Evolutionary conservation across 495 filamentous ascomycete species (phyloP), one percentile per base, ranked within the genome.

Genomic region (Zalerion maritima): DNA sequence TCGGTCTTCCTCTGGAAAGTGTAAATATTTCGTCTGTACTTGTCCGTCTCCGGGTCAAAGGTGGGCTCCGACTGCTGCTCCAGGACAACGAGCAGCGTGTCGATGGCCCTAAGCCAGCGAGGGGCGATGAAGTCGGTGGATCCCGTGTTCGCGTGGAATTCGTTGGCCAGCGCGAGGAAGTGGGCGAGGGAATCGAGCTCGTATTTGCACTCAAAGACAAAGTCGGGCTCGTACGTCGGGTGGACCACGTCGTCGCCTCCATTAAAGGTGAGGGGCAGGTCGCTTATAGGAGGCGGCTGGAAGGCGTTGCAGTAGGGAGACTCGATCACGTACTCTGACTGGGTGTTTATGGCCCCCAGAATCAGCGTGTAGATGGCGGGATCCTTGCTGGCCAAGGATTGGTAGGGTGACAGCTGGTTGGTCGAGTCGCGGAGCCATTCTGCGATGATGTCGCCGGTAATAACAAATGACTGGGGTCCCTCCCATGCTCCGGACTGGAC

Each of bases 241-340:
- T 94, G 82, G 1, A 99, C 89, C 9, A 44, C 55, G 43, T 99
- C 89, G 16, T 74, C 67, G 40, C 91, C 78, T 2, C 79, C 78
- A 41, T 80, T 91, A 31, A 58, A 60, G 24, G 72, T 73, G 5
- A 78, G 61, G 6, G 58, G 42, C 1, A 94, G 60, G 2, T 74
- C 70, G 32, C 82, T 89, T 10, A 81, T 75, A 9, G 80, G 72
- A 0, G 89, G 89, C 3, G 89, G 87, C 39, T 99, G 89, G 57
- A 96, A 99, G 16, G 91, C 87, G 56, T 96, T 94, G 64, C 89
- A 99, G 57, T 94, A 99, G 3, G 91, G 89, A 2, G 79, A 83
- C 36, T 83, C 69, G 34, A 96, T 92, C 13, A 99, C 82, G 41
- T 79, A 97, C 47, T 94, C 85, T 15, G 75, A 73, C 52, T 99